Percentiles rank a stretch among this genome's conserved stretches.
Evolutionary conservation across 176 grass and related monocot genomes (phyloP).

Genomic region (Themeda triandra): DNA sequence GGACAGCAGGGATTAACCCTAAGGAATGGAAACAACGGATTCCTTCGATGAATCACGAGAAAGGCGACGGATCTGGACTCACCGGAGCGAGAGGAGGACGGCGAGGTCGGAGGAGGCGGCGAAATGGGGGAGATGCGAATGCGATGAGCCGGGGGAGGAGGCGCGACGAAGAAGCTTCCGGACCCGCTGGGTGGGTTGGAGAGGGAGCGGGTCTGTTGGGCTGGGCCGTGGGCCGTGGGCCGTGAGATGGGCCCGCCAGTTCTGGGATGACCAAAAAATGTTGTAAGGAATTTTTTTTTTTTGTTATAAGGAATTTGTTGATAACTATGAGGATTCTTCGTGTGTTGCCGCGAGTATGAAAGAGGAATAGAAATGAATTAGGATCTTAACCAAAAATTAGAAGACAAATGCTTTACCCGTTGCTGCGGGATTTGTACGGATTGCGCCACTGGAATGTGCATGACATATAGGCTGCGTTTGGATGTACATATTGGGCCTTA

Average conservation of each 20-base stretch:
- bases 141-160: not conserved
- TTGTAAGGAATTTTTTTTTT: too few species aligned
- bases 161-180: conserved; percentile 19
- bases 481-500: too few species aligned
- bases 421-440: too few species aligned
- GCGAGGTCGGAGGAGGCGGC: not conserved
- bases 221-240: not conserved
- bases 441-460: too few species aligned
- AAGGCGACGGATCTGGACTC: conserved; percentile 9
- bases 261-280: not conserved
- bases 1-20: not conserved
- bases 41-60: not conserved
- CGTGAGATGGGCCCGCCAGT: not conserved
- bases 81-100: conserved; percentile 6
- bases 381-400: too few species aligned
- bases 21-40: not conserved
- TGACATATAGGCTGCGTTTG: too few species aligned
- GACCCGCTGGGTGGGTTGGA: not conserved
- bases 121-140: not conserved
- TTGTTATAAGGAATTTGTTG: too few species aligned
- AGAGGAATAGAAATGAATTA: too few species aligned
- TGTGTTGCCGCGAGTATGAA: too few species aligned
- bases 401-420: too few species aligned
- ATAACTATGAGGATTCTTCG: too few species aligned
- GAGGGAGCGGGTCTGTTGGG: not conserved